Conservation (phyloP, 768 basidiomycete genomes). For the Boletus reticuloceps region DNA sequence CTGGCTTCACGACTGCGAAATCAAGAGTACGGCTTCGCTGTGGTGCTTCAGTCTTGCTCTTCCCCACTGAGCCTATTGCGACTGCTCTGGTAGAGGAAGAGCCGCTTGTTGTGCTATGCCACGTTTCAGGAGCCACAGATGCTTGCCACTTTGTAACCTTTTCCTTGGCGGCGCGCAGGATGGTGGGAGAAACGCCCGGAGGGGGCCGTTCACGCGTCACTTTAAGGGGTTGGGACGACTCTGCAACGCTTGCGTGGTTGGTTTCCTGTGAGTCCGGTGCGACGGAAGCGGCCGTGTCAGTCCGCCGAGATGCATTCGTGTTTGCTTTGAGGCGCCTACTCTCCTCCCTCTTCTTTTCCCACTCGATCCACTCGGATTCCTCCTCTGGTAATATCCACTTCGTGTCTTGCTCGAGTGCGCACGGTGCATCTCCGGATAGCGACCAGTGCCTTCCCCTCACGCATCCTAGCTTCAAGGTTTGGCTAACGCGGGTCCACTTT, state of each 20-base stretch:
- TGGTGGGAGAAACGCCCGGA: conserved; percentile 23
- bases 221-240: neutral
- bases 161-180: conserved; percentile 29
- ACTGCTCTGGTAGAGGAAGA: conserved; percentile 1
- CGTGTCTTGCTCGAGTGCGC: conserved; percentile 20
- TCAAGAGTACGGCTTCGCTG: conserved; percentile 32
- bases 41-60: conserved; percentile 12
- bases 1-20: conserved; percentile 45
- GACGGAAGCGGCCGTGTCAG: neutral
- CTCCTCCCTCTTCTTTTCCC: conserved; percentile 37
- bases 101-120: conserved; percentile 4
- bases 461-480: conserved; percentile 39
- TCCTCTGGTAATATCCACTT: conserved; percentile 42
- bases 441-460: conserved; percentile 36
- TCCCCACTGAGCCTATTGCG: conserved; percentile 3
- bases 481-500: conserved; percentile 45
- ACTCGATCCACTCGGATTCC: conserved; percentile 49
- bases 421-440: conserved; percentile 22
- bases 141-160: conserved; percentile 39
- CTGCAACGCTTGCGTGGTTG: neutral
- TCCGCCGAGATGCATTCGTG: conserved; percentile 11
- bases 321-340: conserved; percentile 15
- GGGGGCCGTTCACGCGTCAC: conserved; percentile 1
- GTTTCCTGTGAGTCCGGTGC: conserved; percentile 6
- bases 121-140: conserved; percentile 19